phyloP scores from a whole-genome alignment of 2,329 filamentous ascomycete species.

The Cladosporium sp. region DNA sequence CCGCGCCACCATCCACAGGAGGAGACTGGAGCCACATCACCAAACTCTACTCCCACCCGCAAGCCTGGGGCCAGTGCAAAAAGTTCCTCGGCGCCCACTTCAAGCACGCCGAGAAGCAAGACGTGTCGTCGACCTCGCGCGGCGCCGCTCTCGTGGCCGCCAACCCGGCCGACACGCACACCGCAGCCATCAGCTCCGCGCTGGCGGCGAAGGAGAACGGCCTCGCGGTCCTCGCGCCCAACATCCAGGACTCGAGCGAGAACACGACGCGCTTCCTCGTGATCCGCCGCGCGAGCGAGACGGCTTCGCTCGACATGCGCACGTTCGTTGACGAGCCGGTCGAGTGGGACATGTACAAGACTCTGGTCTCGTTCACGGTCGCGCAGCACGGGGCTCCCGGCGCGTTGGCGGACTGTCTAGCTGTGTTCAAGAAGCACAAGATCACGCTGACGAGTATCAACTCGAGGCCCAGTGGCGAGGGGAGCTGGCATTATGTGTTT shows the following conservation, averaged over 20 bases:
- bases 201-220: constrained; percentile 70
- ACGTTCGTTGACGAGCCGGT: constrained; percentile 15
- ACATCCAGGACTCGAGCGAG: constrained; percentile 72
- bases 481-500: constrained; percentile 89
- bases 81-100: constrained; percentile 71
- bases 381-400: constrained; percentile 71
- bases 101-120: constrained; percentile 74
- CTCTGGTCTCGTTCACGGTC: constrained; percentile 80
- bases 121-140: constrained; percentile 81
- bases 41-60: constrained; percentile 87
- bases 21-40: constrained; percentile 62
- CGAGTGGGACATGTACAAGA: constrained; percentile 55
- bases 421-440: constrained; percentile 71
- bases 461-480: constrained; percentile 73
- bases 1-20: neutral
- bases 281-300: constrained; percentile 44
- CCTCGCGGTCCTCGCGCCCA: constrained; percentile 67
- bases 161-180: constrained; percentile 56
- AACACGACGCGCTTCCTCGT: constrained; percentile 82
- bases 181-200: constrained; percentile 76
- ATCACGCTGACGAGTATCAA: constrained; percentile 92
- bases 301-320: constrained; percentile 6
- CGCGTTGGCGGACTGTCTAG: constrained; percentile 77
- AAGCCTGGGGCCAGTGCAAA: constrained; percentile 91
- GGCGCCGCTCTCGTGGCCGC: constrained; percentile 75